Evolutionary conservation across 257 asterid genomes (phyloP), one percentile per base, ranked within the genome.

Genomic region (Salvia hispanica): DNA sequence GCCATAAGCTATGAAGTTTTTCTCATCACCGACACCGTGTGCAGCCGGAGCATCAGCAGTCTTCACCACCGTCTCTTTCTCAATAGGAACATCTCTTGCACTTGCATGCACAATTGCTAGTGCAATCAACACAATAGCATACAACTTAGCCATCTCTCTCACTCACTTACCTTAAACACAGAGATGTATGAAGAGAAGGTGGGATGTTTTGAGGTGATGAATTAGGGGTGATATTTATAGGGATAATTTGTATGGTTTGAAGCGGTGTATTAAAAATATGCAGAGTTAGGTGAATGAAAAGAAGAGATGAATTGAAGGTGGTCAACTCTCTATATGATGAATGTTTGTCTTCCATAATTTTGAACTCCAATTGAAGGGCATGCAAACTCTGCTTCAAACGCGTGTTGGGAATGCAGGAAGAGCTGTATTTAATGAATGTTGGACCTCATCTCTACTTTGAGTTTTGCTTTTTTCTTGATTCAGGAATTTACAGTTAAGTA

Each of bases 1-100:
- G 7, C 95, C 92, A 46, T 73, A 85, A 1, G 83, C 53, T 14
- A 85, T 71, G 74, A 86, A 84, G 58, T 86, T 82, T 72, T 89
- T 89, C 79, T 82, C 55, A 43, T 87, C 96, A 42, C 53, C 79
- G 2, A 85, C 80, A 1, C 76, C 82, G 34, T 34, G 70, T 3
- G 72, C 80, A 5, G 34, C 77, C 16, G 85, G 85, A 7, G 71
- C 84, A 44, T 43, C 53, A 0, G 78, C 80, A 9, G 76, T 74
- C 15, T 69, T 37, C 10, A 34, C 74, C 21, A 67, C 70, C 46
- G 68, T 33, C 60, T 77, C 61, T 0, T 76, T 65, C 67, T 77
- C 77, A 0, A 18, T 55, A 53, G 82, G 96, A 69, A 88, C 76
- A 72, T 78, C 73, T 72, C 93, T 84, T 42, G 86, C 91, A 3